Evolutionary conservation across 257 asterid species (phyloP).

Genomic region (Phtheirospermum japonicum): DNA sequence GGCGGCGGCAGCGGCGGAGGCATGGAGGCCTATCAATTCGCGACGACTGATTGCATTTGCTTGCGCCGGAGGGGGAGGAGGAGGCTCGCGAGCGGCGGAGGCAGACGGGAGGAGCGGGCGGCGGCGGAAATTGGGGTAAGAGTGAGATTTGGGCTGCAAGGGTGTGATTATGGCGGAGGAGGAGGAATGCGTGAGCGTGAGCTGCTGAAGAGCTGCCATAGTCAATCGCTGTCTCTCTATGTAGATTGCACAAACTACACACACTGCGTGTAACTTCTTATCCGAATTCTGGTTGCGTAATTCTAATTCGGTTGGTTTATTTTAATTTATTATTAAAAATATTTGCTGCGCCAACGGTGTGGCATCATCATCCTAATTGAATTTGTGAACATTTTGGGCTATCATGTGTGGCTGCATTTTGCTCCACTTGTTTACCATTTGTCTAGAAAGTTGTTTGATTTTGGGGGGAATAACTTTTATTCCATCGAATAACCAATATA

Average conservation of each 20-base stretch:
- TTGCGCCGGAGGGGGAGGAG: constrained; percentile 23
- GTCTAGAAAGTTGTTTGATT: too few relatives aligned
- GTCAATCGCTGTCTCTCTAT: constrained; percentile 12
- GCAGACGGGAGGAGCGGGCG: constrained; percentile 25
- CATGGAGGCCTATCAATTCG: constrained; percentile 42
- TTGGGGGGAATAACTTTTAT: too few relatives aligned
- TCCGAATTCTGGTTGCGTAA: constrained; percentile 4
- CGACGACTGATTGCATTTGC: constrained; percentile 39
- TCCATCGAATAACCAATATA: too few relatives aligned
- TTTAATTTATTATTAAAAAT: neutral
- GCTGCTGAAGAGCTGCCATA: constrained; percentile 29
- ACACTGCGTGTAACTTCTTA: constrained; percentile 10
- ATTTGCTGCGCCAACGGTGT: too few relatives aligned
- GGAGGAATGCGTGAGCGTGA: constrained; percentile 13
- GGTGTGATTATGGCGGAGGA: constrained; percentile 24
- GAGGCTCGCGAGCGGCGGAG: constrained; percentile 29
- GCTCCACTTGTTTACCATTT: too few relatives aligned
- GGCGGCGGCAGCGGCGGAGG: constrained; percentile 29
- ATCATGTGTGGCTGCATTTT: too few relatives aligned
- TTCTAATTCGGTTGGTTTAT: constrained; percentile 14
- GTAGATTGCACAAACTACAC: constrained; percentile 10
- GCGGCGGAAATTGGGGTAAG: constrained; percentile 26
- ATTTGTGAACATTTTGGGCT: too few relatives aligned
- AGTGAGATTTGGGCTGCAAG: constrained; percentile 5
- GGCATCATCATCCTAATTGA: too few relatives aligned